These are phyloP conservation scores for Gossypium turneri DNA, from an alignment of 345 rosid species.

Conservation along the genomic window DNA sequence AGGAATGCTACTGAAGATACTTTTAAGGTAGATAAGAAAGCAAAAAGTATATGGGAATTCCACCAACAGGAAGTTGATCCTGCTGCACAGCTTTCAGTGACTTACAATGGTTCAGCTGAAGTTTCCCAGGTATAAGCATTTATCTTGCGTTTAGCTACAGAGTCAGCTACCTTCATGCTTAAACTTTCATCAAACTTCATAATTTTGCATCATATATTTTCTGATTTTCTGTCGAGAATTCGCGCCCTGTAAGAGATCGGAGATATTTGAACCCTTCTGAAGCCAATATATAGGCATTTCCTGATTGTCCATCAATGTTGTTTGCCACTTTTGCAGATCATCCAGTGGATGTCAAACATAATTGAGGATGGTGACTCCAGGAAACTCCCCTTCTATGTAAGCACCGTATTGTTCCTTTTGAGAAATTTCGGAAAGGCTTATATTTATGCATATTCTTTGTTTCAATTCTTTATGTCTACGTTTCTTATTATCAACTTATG, in stretches of 20 bases:
- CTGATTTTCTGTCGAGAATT: neutral
- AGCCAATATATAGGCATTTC: neutral
- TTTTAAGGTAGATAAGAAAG: constrained; percentile 36
- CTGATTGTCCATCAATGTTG: neutral
- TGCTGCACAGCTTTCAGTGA: constrained; percentile 87
- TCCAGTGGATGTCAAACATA: constrained; percentile 68
- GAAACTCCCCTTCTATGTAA: constrained; percentile 81
- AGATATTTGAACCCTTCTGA: neutral
- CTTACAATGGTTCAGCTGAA: constrained; percentile 72
- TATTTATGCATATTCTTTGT: neutral
- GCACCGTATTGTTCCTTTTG: constrained; percentile 14
- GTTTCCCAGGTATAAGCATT: constrained; percentile 48
- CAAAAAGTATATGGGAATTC: constrained; percentile 51
- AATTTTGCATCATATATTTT: neutral
- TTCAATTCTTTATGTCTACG: neutral
- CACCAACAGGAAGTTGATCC: constrained; percentile 62
- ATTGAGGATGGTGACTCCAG: constrained; percentile 80
- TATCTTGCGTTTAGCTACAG: neutral
- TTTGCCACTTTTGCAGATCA: constrained; percentile 47
- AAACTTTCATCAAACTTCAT: neutral
- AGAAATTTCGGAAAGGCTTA: neutral
- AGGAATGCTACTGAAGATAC: constrained; percentile 59
- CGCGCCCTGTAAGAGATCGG: neutral
- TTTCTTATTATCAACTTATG: neutral
- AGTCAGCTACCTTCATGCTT: neutral